A percentile compares a stretch with the other conserved stretches of the same genome.
These are phyloP conservation scores for Pestalotiopsis sp. DNA, from an alignment of 2,329 filamentous ascomycete species.

Conservation along the genomic window DNA sequence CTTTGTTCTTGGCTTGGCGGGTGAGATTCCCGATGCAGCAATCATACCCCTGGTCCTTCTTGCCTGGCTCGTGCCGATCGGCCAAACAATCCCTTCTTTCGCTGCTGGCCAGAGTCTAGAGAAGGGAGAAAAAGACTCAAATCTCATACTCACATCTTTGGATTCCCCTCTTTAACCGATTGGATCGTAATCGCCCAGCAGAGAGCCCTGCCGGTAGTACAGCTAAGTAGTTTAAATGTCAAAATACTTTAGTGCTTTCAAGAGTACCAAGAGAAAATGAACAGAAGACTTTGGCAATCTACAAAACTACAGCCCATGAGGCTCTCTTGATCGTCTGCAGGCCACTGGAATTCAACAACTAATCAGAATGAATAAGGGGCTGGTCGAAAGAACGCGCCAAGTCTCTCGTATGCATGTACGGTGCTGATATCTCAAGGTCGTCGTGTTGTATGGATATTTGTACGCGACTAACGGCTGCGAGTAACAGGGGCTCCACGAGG, in stretches of 20 bases:
- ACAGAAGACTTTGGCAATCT: too few species aligned
- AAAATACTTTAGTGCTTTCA: too few species aligned
- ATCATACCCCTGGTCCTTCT: neutral
- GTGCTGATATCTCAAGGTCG: neutral
- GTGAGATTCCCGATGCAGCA: slow-evolving; percentile 1
- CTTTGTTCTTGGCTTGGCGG: neutral
- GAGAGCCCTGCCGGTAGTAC: too few species aligned
- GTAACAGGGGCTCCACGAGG: slow-evolving; percentile 10
- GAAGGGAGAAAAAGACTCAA: neutral
- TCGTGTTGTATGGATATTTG: neutral
- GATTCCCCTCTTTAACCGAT: neutral
- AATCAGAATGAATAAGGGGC: neutral
- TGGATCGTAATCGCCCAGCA: neutral
- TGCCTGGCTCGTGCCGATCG: neutral
- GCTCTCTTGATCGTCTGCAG: too few species aligned
- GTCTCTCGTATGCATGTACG: too few species aligned
- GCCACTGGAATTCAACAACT: neutral
- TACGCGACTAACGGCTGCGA: neutral
- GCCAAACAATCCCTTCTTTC: neutral
- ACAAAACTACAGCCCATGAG: too few species aligned
- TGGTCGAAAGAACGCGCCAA: too few species aligned
- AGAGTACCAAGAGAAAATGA: too few species aligned
- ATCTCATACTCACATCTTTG: too few species aligned
- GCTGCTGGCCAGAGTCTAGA: neutral
- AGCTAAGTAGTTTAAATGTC: too few species aligned